Conservation (phyloP, 331 rosid species). For the Arachis monticola region DNA sequence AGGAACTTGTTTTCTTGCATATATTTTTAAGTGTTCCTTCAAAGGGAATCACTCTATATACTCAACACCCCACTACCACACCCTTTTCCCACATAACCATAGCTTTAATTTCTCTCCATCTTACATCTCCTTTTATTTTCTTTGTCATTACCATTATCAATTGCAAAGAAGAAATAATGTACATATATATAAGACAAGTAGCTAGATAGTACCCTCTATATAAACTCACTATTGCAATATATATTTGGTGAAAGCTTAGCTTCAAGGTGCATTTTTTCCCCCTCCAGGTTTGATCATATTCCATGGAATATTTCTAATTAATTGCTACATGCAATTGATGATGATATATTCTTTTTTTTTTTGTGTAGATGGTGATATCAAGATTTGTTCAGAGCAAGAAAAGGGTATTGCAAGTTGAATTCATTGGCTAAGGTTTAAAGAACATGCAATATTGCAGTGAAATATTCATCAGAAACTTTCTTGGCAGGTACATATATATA, state of each 20-base stretch:
- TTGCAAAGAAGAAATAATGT: constrained; percentile 2
- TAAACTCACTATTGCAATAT: constrained; percentile 6
- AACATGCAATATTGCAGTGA: constrained; percentile 24
- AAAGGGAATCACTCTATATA: constrained; percentile 48
- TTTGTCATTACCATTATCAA: constrained; percentile 31
- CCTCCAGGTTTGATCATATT: neutral
- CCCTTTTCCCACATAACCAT: constrained; percentile 1
- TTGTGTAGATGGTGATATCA: constrained; percentile 33
- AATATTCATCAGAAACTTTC: neutral
- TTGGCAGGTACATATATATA: constrained; percentile 31
- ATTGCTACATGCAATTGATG: neutral
- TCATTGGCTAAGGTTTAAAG: constrained; percentile 19
- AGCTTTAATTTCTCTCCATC: constrained; percentile 31
- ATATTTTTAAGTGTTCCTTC: constrained; percentile 53
- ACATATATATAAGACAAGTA: constrained; percentile 26
- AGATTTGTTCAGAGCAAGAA: constrained; percentile 15
- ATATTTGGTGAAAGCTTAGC: constrained; percentile 32
- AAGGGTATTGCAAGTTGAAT: constrained; percentile 27
- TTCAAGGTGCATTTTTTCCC: constrained; percentile 27
- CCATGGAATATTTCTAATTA: neutral
- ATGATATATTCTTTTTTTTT: constrained; percentile 12
- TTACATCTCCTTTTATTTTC: constrained; percentile 22
- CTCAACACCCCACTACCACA: constrained; percentile 40
- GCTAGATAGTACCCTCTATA: neutral
- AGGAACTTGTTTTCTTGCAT: constrained; percentile 15